Base-by-base conservation (phyloP, 2,329 filamentous ascomycete genomes). In the Ramichloridium luteum region DNA sequence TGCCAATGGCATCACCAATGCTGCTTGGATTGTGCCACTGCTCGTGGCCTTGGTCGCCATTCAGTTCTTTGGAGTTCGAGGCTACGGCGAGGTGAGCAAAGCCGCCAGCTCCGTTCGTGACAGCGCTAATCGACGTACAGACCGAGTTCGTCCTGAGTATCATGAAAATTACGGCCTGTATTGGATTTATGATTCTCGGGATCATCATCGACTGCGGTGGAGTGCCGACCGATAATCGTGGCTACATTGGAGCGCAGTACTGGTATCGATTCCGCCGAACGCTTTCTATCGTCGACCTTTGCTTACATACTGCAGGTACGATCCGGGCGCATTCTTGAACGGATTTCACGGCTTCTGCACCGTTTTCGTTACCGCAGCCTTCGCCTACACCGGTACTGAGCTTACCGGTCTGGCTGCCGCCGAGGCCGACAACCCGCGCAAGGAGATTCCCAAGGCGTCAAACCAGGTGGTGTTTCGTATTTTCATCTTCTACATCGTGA, bases 101-200 rank as follows among this genome's bases (percentile, higher is more conserved):
- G n/a, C n/a, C n/a, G n/a, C n/a, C n/a, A n/a, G n/a, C 6, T 1
- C 6, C 5, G n/a, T 2, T 4, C n/a, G 14, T 22, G 5, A 13
- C 30, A 34, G 27, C 13, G 28, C 26, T 31, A n/a, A n/a, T 13
- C 14, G 11, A 31, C 10, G 11, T 11, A 25, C 18, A 39, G 32
- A 40, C 47, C 20, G 47, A 55, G 20, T 49, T 56, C 32, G 37
- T 49, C 6, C 38, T 53, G 17, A 41, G 40, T 6, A 37, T 50
- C 12, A 45, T 55, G 41, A 56, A 56, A 37, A 46, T 55, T 31
- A 26, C 47, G 9, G 48, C 72, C 25, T 67, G 68, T 47, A 57
- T 68, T 8, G 74, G 73, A 4, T 77, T 79, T 50, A 78, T 79
- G 48, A 65, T 79, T 41, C 56, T 77, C 14, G 72, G 68, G 27